Base-by-base conservation (phyloP, 2,329 filamentous ascomycete species). In the Ambrosiella cleistominuta region DNA sequence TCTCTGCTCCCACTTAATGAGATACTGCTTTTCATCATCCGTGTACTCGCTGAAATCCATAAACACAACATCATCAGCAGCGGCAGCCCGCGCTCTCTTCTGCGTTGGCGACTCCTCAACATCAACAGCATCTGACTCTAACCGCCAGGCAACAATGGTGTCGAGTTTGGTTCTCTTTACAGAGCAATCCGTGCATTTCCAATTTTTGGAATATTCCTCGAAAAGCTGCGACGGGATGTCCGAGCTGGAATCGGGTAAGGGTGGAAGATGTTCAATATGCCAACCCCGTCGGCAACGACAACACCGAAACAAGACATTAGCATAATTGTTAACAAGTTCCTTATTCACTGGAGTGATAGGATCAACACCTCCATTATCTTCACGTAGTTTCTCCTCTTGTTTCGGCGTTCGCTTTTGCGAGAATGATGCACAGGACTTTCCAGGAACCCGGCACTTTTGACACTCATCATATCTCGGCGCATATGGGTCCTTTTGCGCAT, bases 121-220 rank as follows among this genome's bases (percentile, higher is more conserved):
- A 17, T 61, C 49, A 3, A 49, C 35, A 8, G 59, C 27, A 6
- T 45, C 54, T 13, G 45, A 53, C 0, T 74, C 68, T 0, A 88
- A 88, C 60, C 91, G 82, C 93, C 93, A 98, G 12, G 91, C 89
- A 57, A 97, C 83, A 5, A 98, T 70, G n/a, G 75, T 75, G 59
- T 86, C 79, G 13, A 95, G 80, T 64, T 90, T 90, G 27, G 77
- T 72, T 6, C 77, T 74, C 17, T 75, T 74, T 7, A 81, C 75
- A 6, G 74, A 70, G 65, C 93, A 98, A 13, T 91, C 82, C 60
- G 82, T 81, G 70, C 94, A 98, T 58, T 79, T 77, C 86, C 88
- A 95, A 57, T 81, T 79, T 11, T 74, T 73, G 1, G 79, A 78
- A 69, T 95, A 95, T 66, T 93, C 83, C 2, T 80, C 74, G 50